phyloP scores from a whole-genome alignment of 768 basidiomycete genomes.

The Termitomyces sp. region DNA sequence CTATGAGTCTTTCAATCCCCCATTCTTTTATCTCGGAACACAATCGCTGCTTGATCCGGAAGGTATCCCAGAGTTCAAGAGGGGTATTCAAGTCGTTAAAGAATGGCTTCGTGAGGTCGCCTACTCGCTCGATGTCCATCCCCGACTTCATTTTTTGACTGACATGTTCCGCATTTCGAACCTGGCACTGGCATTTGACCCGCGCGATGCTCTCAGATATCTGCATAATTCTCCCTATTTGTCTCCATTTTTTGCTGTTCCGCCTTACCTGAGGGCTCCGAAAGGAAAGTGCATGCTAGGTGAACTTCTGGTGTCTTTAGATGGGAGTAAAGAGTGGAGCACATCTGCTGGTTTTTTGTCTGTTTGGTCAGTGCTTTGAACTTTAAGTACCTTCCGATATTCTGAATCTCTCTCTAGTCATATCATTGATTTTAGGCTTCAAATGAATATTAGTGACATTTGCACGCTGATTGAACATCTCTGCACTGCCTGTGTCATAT shows the following conservation, averaged over 20 bases:
- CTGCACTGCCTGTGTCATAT: constrained; percentile 34
- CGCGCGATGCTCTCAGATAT: constrained; percentile 23
- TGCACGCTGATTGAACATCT: constrained; percentile 49
- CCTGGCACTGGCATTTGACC: constrained; percentile 34
- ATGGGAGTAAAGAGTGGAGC: constrained; percentile 19
- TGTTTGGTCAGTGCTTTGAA: constrained; percentile 26
- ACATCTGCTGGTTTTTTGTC: constrained; percentile 31
- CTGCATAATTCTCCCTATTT: constrained; percentile 18
- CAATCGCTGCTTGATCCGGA: constrained; percentile 25
- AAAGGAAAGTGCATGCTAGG: constrained; percentile 9
- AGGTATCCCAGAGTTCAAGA: constrained; percentile 32
- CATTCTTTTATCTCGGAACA: constrained; percentile 40
- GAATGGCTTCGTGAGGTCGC: constrained; percentile 41
- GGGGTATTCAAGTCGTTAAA: constrained; percentile 29
- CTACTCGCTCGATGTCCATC: constrained; percentile 23
- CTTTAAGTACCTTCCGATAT: not conserved
- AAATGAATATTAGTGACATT: constrained; percentile 39
- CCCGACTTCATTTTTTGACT: constrained; percentile 29
- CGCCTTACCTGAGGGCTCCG: constrained; percentile 12
- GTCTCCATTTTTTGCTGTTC: not conserved
- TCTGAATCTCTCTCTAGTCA: constrained; percentile 29
- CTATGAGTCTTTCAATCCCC: constrained; percentile 45
- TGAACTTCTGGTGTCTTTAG: constrained; percentile 19
- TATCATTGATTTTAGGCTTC: constrained; percentile 28
- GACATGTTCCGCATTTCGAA: constrained; percentile 28